Conservation (phyloP, 352 stramenopile species). For the Nothophytophthora sp. region DNA sequence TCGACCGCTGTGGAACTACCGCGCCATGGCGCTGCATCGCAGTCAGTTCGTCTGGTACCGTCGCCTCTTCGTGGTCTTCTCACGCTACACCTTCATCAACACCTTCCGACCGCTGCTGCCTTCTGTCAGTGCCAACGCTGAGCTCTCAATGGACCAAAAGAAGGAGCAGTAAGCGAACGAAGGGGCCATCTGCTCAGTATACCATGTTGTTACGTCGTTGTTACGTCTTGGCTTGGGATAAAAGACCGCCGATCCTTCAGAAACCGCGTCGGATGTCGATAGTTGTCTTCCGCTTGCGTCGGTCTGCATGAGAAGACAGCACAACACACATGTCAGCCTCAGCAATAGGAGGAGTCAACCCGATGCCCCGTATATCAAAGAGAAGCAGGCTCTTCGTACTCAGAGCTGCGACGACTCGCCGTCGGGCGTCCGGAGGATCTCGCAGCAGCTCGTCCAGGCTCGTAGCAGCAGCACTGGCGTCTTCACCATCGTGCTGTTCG, state of each 20-base stretch:
- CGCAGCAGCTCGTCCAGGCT: slow-evolving; percentile 21
- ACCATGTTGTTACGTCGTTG: no score
- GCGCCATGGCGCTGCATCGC: slow-evolving; percentile 90
- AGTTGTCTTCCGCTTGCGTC: slow-evolving; percentile 42
- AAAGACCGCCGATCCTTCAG: slow-evolving; percentile 14
- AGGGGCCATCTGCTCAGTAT: no score
- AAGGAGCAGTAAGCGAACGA: slow-evolving; percentile 24
- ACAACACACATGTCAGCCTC: neutral
- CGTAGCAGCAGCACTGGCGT: slow-evolving; percentile 1
- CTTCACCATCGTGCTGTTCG: neutral
- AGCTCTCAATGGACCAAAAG: slow-evolving; percentile 24
- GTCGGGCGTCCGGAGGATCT: slow-evolving; percentile 31
- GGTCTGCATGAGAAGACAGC: slow-evolving; percentile 12
- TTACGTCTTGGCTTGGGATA: no score
- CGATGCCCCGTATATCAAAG: no score
- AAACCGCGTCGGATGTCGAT: slow-evolving; percentile 46
- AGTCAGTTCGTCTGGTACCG: slow-evolving; percentile 98
- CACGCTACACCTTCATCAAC: slow-evolving; percentile 95
- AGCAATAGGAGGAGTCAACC: neutral
- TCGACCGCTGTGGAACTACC: slow-evolving; percentile 82
- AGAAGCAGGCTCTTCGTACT: slow-evolving; percentile 12
- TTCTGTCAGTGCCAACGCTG: slow-evolving; percentile 25
- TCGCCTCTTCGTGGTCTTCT: slow-evolving; percentile 95
- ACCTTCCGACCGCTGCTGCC: slow-evolving; percentile 60
- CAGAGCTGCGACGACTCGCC: slow-evolving; percentile 22